Conservation (phyloP, 2,329 filamentous ascomycete species). For the Tolypocladium amazonense region DNA sequence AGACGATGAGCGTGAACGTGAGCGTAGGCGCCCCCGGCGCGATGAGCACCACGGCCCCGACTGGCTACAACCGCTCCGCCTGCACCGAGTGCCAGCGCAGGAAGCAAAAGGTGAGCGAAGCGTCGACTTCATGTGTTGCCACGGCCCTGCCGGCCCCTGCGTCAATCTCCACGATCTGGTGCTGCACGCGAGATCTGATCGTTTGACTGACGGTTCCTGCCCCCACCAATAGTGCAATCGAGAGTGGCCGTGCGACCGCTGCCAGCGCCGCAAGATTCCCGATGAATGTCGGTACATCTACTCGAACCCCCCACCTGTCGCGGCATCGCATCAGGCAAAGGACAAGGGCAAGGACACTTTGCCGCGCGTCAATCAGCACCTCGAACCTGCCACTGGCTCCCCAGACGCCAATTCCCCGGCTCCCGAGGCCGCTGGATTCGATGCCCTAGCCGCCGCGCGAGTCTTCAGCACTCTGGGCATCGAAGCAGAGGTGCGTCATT, state of each 20-base stretch:
- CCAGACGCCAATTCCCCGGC: background rate
- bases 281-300: conserved; percentile 16
- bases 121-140: background rate
- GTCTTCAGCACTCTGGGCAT: conserved; percentile 11
- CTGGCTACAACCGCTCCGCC: conserved; percentile 19
- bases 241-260: conserved; percentile 22
- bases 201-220: background rate
- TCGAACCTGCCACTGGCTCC: background rate
- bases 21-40: background rate
- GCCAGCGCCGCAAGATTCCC: conserved; percentile 18
- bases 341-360: conserved; percentile 1
- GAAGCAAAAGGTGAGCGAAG: conserved; percentile 22
- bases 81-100: conserved; percentile 32
- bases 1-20: background rate
- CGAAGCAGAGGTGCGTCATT: conserved; percentile 2
- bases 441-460: conserved; percentile 10
- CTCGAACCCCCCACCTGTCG: conserved; percentile 1
- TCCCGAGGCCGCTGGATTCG: conserved; percentile 5
- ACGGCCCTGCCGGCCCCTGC: background rate
- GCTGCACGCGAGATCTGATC: background rate
- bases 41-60: background rate
- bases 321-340: background rate
- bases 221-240: conserved; percentile 16
- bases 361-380: background rate
- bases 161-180: background rate